Percentiles rank a stretch among this genome's conserved stretches.
Conservation (phyloP, 2,329 filamentous ascomycete species). For the Venturia asperata region DNA sequence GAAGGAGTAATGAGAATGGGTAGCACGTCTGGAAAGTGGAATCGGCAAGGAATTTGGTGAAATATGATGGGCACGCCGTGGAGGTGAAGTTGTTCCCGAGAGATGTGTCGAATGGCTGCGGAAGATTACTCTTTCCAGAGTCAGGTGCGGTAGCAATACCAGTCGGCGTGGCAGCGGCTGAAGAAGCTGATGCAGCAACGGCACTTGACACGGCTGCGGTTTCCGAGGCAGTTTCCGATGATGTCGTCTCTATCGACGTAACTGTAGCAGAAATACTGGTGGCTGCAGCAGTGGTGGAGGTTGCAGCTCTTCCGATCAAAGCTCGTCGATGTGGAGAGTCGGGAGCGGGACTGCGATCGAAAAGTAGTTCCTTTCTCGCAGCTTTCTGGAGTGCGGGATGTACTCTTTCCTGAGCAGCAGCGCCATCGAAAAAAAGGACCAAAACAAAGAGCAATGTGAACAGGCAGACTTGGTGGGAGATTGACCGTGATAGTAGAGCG, state of each 20-base stretch:
- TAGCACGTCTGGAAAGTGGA: constrained; percentile 65
- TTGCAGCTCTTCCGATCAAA: constrained; percentile 14
- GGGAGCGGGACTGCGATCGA: constrained; percentile 12
- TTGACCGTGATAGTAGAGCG: neutral
- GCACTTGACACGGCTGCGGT: constrained; percentile 1
- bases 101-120: constrained; percentile 41
- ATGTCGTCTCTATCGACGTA: neutral
- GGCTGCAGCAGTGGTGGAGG: neutral
- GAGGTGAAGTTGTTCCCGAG: constrained; percentile 48
- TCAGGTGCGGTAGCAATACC: constrained; percentile 11
- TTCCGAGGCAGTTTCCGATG: neutral
- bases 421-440: neutral
- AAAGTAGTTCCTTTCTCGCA: constrained; percentile 5
- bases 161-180: neutral
- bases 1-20: constrained; percentile 75
- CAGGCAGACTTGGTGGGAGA: neutral
- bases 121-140: constrained; percentile 25
- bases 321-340: constrained; percentile 1
- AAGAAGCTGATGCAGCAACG: neutral
- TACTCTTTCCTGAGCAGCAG: constrained; percentile 1
- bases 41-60: constrained; percentile 59
- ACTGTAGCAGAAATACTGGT: neutral
- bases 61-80: constrained; percentile 56
- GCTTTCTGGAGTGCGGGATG: constrained; percentile 15
- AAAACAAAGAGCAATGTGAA: constrained; percentile 1